phyloP scores from a whole-genome alignment of 495 filamentous ascomycete species.

The Neurospora tetraspora region DNA sequence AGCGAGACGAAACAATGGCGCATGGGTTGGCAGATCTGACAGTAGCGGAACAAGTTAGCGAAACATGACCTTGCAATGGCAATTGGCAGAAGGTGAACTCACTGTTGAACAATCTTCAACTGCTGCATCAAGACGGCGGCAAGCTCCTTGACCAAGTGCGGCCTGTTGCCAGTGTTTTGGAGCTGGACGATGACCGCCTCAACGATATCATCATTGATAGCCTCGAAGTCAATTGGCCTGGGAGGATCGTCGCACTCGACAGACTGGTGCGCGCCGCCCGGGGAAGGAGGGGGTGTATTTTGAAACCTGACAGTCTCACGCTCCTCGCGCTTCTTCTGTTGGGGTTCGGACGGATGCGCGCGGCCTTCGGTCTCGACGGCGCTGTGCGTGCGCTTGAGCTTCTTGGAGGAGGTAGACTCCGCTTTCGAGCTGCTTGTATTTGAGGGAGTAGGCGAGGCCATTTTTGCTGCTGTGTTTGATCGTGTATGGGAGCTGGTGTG shows the following conservation, averaged over 20 bases:
- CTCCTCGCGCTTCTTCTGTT: constrained; percentile 36
- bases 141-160: constrained; percentile 90
- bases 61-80: neutral
- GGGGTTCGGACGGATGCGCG: constrained; percentile 38
- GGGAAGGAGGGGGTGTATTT: constrained; percentile 80
- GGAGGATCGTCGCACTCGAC: constrained; percentile 34
- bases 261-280: constrained; percentile 27
- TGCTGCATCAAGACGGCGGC: constrained; percentile 66
- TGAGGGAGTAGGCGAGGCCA: constrained; percentile 31
- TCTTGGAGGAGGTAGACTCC: constrained; percentile 52
- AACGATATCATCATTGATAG: constrained; percentile 92
- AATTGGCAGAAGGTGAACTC: constrained; percentile 28
- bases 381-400: constrained; percentile 73
- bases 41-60: constrained; percentile 24
- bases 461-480: constrained; percentile 24
- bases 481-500: constrained; percentile 10
- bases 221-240: constrained; percentile 68
- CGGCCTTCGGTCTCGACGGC: constrained; percentile 35
- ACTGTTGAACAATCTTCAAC: constrained; percentile 86
- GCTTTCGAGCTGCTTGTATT: neutral
- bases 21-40: constrained; percentile 86
- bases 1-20: constrained; percentile 86
- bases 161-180: constrained; percentile 84
- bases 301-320: constrained; percentile 44
- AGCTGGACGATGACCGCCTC: constrained; percentile 84